Conservation (phyloP, 2,329 filamentous ascomycete species). For the Monilinia vaccinii-corymbosi region DNA sequence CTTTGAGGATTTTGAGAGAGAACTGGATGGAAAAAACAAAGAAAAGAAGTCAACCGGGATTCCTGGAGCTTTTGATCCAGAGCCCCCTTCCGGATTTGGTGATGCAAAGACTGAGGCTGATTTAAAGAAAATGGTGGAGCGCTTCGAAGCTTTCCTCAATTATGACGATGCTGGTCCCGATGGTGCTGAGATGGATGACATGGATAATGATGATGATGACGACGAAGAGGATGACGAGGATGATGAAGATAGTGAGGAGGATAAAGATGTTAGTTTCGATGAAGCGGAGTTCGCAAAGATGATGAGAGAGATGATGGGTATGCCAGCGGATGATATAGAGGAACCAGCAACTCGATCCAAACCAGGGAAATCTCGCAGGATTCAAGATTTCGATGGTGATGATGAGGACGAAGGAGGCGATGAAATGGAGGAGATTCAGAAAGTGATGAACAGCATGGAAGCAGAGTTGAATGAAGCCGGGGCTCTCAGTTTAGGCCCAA, state of each 20-base stretch:
- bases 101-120: slow-evolving; percentile 62
- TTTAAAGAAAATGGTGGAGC: slow-evolving; percentile 80
- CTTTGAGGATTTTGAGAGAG: slow-evolving; percentile 78
- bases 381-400: slow-evolving; percentile 24
- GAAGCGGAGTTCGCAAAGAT: slow-evolving; percentile 77
- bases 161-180: slow-evolving; percentile 75
- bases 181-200: slow-evolving; percentile 64
- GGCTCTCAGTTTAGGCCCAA: slow-evolving; percentile 47
- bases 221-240: slow-evolving; percentile 44
- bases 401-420: slow-evolving; percentile 30
- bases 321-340: slow-evolving; percentile 32
- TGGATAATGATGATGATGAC: slow-evolving; percentile 50
- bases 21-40: slow-evolving; percentile 49
- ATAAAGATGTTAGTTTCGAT: slow-evolving; percentile 70
- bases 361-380: slow-evolving; percentile 5
- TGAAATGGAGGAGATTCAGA: slow-evolving; percentile 53
- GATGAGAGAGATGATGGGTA: slow-evolving; percentile 89
- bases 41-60: slow-evolving; percentile 30
- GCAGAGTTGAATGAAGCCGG: slow-evolving; percentile 61
- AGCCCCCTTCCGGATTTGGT: slow-evolving; percentile 43
- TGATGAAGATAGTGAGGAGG: slow-evolving; percentile 53
- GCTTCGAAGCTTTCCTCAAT: slow-evolving; percentile 88
- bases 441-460: slow-evolving; percentile 62
- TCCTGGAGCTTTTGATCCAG: slow-evolving; percentile 23
- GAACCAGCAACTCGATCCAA: neutral